These are phyloP conservation scores for Athelia sp. DNA, from an alignment of 1,284 basidiomycete genomes.

Conservation along the genomic window DNA sequence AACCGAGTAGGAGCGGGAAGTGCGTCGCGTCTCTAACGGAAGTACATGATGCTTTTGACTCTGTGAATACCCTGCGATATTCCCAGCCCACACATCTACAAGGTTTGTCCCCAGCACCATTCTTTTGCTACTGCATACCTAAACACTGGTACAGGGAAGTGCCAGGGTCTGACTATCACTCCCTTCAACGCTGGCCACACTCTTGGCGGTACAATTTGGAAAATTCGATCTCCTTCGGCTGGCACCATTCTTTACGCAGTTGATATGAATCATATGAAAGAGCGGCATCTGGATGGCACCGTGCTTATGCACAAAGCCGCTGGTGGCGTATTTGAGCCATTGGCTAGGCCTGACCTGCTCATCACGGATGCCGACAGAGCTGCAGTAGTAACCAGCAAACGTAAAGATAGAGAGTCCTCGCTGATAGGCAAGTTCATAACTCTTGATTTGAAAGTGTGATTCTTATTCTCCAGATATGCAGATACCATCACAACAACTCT, in stretches of 20 bases:
- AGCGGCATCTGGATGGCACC: slow-evolving; percentile 94
- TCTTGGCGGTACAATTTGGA: slow-evolving; percentile 97
- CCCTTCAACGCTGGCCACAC: slow-evolving; percentile 96
- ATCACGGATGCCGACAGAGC: slow-evolving; percentile 92
- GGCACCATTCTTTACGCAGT: slow-evolving; percentile 96
- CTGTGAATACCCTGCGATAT: slow-evolving; percentile 88
- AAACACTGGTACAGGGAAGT: slow-evolving; percentile 58
- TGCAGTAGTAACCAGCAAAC: slow-evolving; percentile 76
- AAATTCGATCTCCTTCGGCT: slow-evolving; percentile 93
- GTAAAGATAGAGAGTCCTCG: slow-evolving; percentile 88
- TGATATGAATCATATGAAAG: slow-evolving; percentile 94
- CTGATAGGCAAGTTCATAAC: slow-evolving; percentile 67
- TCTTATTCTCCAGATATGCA: slow-evolving; percentile 22
- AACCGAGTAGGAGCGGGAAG: slow-evolving; percentile 31
- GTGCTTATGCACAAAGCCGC: slow-evolving; percentile 70
- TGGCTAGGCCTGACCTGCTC: slow-evolving; percentile 86
- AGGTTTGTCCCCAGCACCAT: slow-evolving; percentile 44
- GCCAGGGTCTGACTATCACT: slow-evolving; percentile 90
- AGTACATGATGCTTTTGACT: slow-evolving; percentile 93
- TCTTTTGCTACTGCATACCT: not conserved
- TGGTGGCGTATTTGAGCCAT: slow-evolving; percentile 81
- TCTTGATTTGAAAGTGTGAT: not conserved
- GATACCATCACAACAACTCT: slow-evolving; percentile 86
- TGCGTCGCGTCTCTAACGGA: slow-evolving; percentile 77
- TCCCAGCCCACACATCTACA: slow-evolving; percentile 94